Evolutionary conservation across 2,329 filamentous ascomycete species (phyloP).

Genomic region (Cladophialophora immunda): DNA sequence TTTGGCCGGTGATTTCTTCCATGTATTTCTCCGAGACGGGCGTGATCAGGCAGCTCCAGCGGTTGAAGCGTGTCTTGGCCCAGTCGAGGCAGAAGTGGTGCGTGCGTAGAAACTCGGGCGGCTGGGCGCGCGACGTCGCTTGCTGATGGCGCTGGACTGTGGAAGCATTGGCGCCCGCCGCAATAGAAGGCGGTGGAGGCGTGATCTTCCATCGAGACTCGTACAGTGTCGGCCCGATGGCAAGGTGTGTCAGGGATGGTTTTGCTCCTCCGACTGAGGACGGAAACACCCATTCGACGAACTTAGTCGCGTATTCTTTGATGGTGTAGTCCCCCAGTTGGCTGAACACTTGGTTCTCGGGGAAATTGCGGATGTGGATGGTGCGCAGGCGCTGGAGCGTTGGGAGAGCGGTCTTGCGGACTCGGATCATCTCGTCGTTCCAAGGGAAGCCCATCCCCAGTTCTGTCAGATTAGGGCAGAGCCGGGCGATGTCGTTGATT

Average conservation of each 20-base stretch:
- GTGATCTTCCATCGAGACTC: slow-evolving; percentile 38
- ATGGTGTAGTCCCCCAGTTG: slow-evolving; percentile 42
- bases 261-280: slow-evolving; percentile 25
- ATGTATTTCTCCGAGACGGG: slow-evolving; percentile 39
- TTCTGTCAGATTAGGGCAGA: slow-evolving; percentile 39
- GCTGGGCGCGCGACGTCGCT: slow-evolving; percentile 10
- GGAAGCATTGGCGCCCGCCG: background rate
- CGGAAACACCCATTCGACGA: slow-evolving; percentile 41
- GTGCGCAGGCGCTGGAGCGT: slow-evolving; percentile 37
- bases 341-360: slow-evolving; percentile 36
- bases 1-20: slow-evolving; percentile 37
- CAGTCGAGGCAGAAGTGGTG: slow-evolving; percentile 42
- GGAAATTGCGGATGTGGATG: slow-evolving; percentile 43
- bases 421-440: slow-evolving; percentile 40
- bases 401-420: slow-evolving; percentile 38
- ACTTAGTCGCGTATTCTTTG: slow-evolving; percentile 41
- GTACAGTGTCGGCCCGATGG: slow-evolving; percentile 42
- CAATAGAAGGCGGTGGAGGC: background rate
- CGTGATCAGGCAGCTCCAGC: slow-evolving; percentile 40
- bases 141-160: slow-evolving; percentile 1
- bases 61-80: slow-evolving; percentile 41
- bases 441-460: slow-evolving; percentile 42
- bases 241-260: slow-evolving; percentile 38
- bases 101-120: slow-evolving; percentile 40
- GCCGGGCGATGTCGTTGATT: slow-evolving; percentile 39